Evolutionary conservation across 306 rosid species (phyloP).

Genomic region (Prunus mume): DNA sequence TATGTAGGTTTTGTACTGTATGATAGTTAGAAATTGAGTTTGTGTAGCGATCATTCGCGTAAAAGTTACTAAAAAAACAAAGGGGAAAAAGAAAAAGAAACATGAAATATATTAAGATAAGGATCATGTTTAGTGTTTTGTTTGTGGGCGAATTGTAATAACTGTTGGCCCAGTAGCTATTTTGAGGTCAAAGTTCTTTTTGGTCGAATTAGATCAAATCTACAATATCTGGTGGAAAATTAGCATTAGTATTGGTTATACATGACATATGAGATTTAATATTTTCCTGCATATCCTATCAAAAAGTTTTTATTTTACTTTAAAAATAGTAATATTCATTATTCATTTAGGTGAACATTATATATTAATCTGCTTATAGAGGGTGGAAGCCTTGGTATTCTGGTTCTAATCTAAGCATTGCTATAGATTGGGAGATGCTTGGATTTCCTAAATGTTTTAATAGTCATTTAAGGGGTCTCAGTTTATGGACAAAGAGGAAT

Average conservation of each 20-base stretch:
- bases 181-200: background rate
- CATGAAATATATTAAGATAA: background rate
- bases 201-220: no score
- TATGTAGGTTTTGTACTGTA: slow-evolving; percentile 12
- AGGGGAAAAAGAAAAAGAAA: background rate
- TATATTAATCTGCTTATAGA: background rate
- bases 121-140: background rate
- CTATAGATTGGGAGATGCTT: background rate
- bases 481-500: background rate
- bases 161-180: background rate
- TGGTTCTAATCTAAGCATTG: slow-evolving; percentile 1
- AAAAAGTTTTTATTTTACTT: background rate
- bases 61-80: background rate
- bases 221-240: background rate
- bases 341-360: background rate
- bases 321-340: background rate
- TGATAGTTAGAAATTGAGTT: background rate
- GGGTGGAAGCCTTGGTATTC: slow-evolving; percentile 7
- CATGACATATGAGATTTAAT: background rate
- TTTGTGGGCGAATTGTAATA: background rate
- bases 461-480: background rate
- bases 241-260: background rate
- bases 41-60: background rate
- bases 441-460: background rate
- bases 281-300: background rate